Percentiles rank a stretch among this genome's conserved stretches.
Conservation (phyloP, 306 rosid genomes). For the Crataegus laevigata region DNA sequence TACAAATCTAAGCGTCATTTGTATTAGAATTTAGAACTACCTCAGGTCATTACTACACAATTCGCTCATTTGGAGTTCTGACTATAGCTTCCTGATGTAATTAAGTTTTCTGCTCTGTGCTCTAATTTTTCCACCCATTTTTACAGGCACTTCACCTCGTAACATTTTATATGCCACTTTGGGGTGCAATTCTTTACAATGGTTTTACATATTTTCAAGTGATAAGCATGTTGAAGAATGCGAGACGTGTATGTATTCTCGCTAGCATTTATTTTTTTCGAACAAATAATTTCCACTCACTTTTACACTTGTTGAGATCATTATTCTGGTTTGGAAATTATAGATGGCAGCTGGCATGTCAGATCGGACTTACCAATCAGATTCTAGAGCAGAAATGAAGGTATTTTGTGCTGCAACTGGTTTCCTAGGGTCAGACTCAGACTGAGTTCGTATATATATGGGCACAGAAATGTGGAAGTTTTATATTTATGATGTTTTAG, state of each 20-base stretch:
- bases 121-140: conserved; percentile 2
- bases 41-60: neutral
- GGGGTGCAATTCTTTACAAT: conserved; percentile 98
- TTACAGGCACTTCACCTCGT: conserved; percentile 87
- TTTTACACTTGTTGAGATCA: conserved; percentile 16
- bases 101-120: neutral
- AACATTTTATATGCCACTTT: conserved; percentile 89
- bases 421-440: conserved; percentile 3
- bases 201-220: conserved; percentile 89
- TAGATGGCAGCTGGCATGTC: conserved; percentile 99
- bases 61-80: neutral
- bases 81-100: neutral
- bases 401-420: conserved; percentile 27
- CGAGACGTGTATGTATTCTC: conserved; percentile 71
- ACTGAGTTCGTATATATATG: neutral
- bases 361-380: conserved; percentile 56
- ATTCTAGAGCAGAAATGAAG: conserved; percentile 85
- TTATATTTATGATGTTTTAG: neutral
- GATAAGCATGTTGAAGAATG: conserved; percentile 97
- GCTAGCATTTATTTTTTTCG: conserved; percentile 6
- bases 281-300: conserved; percentile 2
- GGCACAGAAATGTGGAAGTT: neutral
- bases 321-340: conserved; percentile 28
- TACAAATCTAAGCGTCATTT: neutral
- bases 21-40: no score